These are phyloP conservation scores for Gigaspora rosea DNA, from an alignment of 192 early-diverging fungal species.

Conservation along the genomic window DNA sequence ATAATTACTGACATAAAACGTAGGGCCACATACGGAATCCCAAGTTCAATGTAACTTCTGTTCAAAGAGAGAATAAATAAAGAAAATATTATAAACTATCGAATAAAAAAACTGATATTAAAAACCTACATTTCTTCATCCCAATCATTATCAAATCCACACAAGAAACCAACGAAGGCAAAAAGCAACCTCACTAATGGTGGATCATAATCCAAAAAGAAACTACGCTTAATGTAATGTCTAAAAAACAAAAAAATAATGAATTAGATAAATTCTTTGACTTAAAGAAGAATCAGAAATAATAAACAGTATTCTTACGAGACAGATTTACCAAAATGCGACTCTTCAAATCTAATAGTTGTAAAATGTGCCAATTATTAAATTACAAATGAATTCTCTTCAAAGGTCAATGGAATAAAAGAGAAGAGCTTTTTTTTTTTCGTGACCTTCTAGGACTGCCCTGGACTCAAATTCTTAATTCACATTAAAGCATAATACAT, in stretches of 20 bases:
- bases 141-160: conserved; percentile 89
- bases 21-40: conserved; percentile 88
- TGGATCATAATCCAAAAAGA: conserved; percentile 94
- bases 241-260: conserved; percentile 37
- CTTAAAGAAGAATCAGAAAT: too few relatives aligned
- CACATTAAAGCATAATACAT: too few relatives aligned
- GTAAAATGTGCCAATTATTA: too few relatives aligned
- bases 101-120: neutral
- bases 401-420: too few relatives aligned
- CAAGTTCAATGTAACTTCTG: conserved; percentile 81
- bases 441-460: too few relatives aligned
- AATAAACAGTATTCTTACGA: conserved; percentile 2
- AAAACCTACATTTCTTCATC: conserved; percentile 75
- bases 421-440: too few relatives aligned
- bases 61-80: neutral
- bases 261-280: neutral
- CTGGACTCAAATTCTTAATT: too few relatives aligned
- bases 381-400: too few relatives aligned
- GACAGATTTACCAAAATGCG: conserved; percentile 98
- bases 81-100: neutral
- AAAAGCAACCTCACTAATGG: conserved; percentile 94
- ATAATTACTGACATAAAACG: conserved; percentile 74
- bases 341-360: conserved; percentile 85
- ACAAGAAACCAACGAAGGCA: conserved; percentile 70
- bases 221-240: conserved; percentile 81